Conservation (phyloP, 805 yeast genomes). For the Komagataella ulmi region DNA sequence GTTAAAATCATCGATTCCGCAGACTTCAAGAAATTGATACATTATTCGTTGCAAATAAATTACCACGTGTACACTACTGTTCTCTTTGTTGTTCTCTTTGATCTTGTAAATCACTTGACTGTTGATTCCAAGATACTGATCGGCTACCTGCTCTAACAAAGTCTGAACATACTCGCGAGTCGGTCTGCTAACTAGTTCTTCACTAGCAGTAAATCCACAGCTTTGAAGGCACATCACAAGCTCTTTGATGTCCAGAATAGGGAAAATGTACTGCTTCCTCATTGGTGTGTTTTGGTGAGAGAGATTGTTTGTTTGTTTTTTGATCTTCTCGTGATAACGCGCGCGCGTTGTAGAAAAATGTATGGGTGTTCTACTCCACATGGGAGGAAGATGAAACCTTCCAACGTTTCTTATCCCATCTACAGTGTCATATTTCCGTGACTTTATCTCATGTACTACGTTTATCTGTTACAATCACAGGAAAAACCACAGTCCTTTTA, state of each 20-base stretch:
- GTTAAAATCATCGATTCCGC: conserved; percentile 71
- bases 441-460: conserved; percentile 36
- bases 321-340: background rate
- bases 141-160: conserved; percentile 20
- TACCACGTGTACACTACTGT: conserved; percentile 28
- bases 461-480: conserved; percentile 52
- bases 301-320: background rate
- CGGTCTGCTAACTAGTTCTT: conserved; percentile 16
- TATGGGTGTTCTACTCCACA: background rate
- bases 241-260: conserved; percentile 16
- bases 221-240: conserved; percentile 10
- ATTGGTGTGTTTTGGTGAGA: conserved; percentile 8
- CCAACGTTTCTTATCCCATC: background rate
- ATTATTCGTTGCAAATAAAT: conserved; percentile 48
- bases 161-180: conserved; percentile 17
- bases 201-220: conserved; percentile 8
- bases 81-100: conserved; percentile 6
- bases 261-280: conserved; percentile 14
- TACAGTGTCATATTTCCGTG: background rate
- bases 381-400: background rate
- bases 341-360: background rate
- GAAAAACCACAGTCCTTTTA: conserved; percentile 49
- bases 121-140: conserved; percentile 18
- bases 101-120: conserved; percentile 13
- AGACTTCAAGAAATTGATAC: conserved; percentile 47